Evolutionary conservation across 148 eudicot species (phyloP).

Genomic region (Polygonum maritimum): DNA sequence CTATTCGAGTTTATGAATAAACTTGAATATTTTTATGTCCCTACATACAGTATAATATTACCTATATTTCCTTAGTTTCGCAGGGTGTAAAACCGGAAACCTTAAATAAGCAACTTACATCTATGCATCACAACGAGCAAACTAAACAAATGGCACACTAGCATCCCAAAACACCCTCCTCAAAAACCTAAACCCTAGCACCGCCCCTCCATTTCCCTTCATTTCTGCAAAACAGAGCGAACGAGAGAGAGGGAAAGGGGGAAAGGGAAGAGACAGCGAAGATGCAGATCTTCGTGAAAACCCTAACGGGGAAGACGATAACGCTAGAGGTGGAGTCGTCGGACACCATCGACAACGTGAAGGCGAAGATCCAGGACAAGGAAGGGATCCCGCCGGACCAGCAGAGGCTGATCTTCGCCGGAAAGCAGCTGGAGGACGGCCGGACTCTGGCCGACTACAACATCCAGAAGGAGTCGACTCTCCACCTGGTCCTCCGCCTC

Average conservation of each 20-base stretch:
- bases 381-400: slow-evolving; percentile 8
- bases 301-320: slow-evolving; percentile 10
- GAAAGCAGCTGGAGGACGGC: slow-evolving; percentile 9
- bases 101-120: too few relatives aligned
- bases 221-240: not conserved
- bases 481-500: slow-evolving; percentile 10
- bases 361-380: slow-evolving; percentile 7
- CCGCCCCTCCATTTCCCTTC: not conserved
- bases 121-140: too few relatives aligned
- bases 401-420: slow-evolving; percentile 8
- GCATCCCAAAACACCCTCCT: not conserved
- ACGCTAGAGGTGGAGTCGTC: slow-evolving; percentile 11
- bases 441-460: slow-evolving; percentile 11
- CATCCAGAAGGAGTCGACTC: slow-evolving; percentile 11
- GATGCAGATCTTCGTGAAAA: slow-evolving; percentile 14
- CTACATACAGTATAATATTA: too few relatives aligned
- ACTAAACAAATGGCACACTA: too few relatives aligned
- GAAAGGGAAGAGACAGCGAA: not conserved
- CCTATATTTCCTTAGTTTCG: too few relatives aligned
- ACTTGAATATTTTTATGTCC: too few relatives aligned
- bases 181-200: not conserved
- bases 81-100: too few relatives aligned
- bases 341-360: slow-evolving; percentile 6
- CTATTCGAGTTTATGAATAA: too few relatives aligned
- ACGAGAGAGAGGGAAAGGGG: not conserved